Evolutionary conservation across 495 filamentous ascomycete genomes (phyloP), one percentile per base, ranked within the genome.

Genomic region (Lepraria neglecta): DNA sequence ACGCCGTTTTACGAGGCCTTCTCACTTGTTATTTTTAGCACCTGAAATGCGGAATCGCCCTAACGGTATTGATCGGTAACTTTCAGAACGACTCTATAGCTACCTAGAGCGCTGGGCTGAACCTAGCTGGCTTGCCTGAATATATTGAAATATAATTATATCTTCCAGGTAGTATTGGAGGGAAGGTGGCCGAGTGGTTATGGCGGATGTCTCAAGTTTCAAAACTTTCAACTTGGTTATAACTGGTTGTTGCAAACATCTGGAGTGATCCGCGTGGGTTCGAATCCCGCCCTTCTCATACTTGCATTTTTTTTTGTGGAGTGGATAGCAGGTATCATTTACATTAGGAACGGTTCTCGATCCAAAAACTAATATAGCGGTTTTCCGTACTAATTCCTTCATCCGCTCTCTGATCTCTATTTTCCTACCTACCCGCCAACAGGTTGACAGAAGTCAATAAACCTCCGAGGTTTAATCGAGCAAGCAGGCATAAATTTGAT

Each of bases 181-280:
- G 57, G 28, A 48, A 59, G 58, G 38, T 60, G 58, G 58, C 58
- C 58, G 58, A 60, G 58, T 52, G 58, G 58, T 60, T 60, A 60
- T 53, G 58, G 58, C 58, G 58, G 28, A 60, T 50, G 58, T 38
- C 58, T 60, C 58, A 60, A 60, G 58, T 40, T 51, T 6, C 14
- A 14, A 30, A 35, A 31, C 51, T 40, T 53, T 6, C 7, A 27
- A 10, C 27, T 40, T 6, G 30, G 5, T 5, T 21, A n/a, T 14
- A 53, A 28, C 30, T 21, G 10, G 9, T 51, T 28, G 30, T 3
- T 60, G 58, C 12, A 21, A 38, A 38, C 58, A 50, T 60, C 28
- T 60, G 58, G 58, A 52, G 58, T 19, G 50, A 60, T 52, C 58
- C 47, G 58, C 58, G 58, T 60, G 58, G 58, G 58, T 60, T 60